Conservation (phyloP, 495 filamentous ascomycete genomes). For the Pseudevernia furfuracea region DNA sequence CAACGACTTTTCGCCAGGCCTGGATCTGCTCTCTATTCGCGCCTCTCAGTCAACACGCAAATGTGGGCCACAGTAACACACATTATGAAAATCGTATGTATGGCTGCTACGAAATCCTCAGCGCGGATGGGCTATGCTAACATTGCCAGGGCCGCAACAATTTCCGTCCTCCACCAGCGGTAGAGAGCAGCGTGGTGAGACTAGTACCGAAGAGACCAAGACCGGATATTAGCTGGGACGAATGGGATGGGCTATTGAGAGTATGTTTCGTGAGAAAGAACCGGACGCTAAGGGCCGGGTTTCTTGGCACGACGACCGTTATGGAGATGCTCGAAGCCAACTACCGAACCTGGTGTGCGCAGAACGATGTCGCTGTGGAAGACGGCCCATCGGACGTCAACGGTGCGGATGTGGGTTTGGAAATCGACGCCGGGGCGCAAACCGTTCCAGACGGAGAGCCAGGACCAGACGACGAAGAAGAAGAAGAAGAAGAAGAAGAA, state of each 20-base stretch:
- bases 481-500: conserved; percentile 38
- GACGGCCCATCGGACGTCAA: conserved; percentile 49
- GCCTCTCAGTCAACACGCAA: conserved; percentile 83
- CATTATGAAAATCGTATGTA: conserved; percentile 72
- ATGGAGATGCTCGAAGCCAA: conserved; percentile 76
- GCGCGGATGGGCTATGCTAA: background rate
- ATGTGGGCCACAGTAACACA: conserved; percentile 87
- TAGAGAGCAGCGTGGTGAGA: conserved; percentile 76
- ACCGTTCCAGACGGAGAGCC: conserved; percentile 34
- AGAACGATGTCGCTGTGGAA: conserved; percentile 70
- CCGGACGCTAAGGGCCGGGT: conserved; percentile 68
- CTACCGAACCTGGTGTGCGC: conserved; percentile 81
- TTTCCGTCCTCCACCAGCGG: conserved; percentile 86
- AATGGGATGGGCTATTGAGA: conserved; percentile 86
- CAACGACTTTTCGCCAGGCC: conserved; percentile 68
- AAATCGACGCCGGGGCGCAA: conserved; percentile 11
- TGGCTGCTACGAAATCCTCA: background rate
- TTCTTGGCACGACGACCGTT: conserved; percentile 68
- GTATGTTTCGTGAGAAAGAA: conserved; percentile 75
- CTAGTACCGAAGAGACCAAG: conserved; percentile 72
- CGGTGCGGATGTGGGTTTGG: conserved; percentile 24
- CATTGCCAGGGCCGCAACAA: conserved; percentile 58
- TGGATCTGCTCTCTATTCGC: conserved; percentile 75
- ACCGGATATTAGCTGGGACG: conserved; percentile 81
- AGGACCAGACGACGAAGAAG: conserved; percentile 40